Evolutionary conservation across 768 basidiomycete species (phyloP).

Genomic region (Pholiota conissans): DNA sequence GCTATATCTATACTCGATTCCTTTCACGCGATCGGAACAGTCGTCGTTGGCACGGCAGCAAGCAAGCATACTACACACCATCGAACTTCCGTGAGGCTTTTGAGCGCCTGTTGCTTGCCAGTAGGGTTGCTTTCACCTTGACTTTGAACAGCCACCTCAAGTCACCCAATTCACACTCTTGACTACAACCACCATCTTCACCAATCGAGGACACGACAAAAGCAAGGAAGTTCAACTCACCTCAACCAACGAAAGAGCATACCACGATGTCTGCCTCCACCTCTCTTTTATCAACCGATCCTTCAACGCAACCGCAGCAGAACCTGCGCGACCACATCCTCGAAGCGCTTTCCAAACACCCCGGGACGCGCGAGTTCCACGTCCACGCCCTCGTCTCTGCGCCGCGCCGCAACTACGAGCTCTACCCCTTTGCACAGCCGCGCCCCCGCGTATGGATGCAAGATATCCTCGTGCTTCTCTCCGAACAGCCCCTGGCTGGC

Average conservation of each 20-base stretch:
- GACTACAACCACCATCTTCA: neutral
- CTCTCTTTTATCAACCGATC: too few relatives aligned
- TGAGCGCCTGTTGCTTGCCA: neutral
- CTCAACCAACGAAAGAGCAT: too few relatives aligned
- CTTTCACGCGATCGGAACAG: neutral
- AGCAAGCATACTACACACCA: neutral
- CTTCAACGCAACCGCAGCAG: neutral
- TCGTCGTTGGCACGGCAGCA: neutral
- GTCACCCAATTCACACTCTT: neutral
- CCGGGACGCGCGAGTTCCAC: constrained; percentile 72
- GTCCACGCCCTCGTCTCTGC: constrained; percentile 73
- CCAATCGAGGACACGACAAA: too few relatives aligned
- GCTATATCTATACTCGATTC: too few relatives aligned
- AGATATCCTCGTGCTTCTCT: constrained; percentile 75
- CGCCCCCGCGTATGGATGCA: constrained; percentile 63
- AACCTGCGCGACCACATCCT: constrained; percentile 63
- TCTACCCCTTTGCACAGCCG: constrained; percentile 77
- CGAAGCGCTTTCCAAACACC: constrained; percentile 50
- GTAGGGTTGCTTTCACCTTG: neutral
- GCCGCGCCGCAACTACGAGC: constrained; percentile 60
- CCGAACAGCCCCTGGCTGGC: constrained; percentile 47
- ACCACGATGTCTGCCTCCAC: too few relatives aligned
- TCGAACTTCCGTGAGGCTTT: neutral
- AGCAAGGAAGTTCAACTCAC: too few relatives aligned
- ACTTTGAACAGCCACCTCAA: neutral